A percentile compares a stretch with the other conserved stretches of the same genome.
Evolutionary conservation across 345 rosid species (phyloP).

Genomic region (Chamaenerion angustifolium): DNA sequence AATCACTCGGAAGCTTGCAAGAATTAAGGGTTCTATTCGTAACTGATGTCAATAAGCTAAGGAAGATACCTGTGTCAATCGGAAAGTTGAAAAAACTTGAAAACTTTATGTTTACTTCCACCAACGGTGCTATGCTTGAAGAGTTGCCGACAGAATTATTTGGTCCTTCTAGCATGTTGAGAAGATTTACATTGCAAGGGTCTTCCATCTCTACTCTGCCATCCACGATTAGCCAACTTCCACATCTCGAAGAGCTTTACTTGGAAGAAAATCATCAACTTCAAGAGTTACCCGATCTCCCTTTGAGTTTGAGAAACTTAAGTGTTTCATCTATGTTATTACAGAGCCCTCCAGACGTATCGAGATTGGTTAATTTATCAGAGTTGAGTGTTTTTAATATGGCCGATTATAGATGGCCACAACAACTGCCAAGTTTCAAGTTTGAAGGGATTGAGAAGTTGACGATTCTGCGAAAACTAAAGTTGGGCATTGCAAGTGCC

Average conservation of each 20-base stretch:
- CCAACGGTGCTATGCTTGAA: neutral
- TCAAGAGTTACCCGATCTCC: neutral
- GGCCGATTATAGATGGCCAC: too few species aligned
- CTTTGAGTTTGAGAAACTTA: constrained; percentile 3
- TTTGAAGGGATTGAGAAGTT: constrained; percentile 7
- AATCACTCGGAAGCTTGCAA: constrained; percentile 4
- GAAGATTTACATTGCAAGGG: neutral
- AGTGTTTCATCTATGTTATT: neutral
- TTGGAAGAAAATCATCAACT: constrained; percentile 4
- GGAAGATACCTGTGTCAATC: constrained; percentile 1
- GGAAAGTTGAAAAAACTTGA: neutral
- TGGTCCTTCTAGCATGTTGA: neutral
- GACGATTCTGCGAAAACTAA: neutral
- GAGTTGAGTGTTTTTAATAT: too few species aligned
- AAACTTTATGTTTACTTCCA: neutral
- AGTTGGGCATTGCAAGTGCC: neutral
- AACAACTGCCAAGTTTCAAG: too few species aligned
- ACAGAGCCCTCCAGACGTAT: neutral
- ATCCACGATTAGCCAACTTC: constrained; percentile 1
- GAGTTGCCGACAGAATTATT: neutral
- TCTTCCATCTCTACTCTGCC: constrained; percentile 1
- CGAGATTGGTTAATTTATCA: too few species aligned
- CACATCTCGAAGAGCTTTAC: neutral
- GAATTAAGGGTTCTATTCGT: neutral
- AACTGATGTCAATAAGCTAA: neutral